A percentile compares a stretch with the other conserved stretches of the same genome.
Conservation (phyloP, 192 early-diverging fungal species). For the Allomyces arbusculus region DNA sequence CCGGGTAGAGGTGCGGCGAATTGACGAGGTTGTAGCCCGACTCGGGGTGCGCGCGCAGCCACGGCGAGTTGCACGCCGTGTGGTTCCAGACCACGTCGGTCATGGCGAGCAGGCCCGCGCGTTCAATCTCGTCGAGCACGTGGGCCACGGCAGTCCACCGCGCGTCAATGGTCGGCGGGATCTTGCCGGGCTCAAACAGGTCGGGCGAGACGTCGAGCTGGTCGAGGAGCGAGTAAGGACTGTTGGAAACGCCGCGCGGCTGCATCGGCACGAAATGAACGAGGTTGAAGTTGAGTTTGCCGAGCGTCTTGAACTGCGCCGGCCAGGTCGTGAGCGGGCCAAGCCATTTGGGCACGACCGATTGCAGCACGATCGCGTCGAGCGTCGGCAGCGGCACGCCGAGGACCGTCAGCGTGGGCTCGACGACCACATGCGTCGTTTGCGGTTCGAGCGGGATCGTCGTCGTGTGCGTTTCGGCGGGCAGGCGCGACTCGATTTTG, state of each 20-base stretch:
- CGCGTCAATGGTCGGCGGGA: conserved; percentile 23
- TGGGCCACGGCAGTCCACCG: conserved; percentile 36
- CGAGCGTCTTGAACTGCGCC: conserved; percentile 41
- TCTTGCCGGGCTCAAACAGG: conserved; percentile 42
- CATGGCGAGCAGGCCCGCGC: conserved; percentile 50
- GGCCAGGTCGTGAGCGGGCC: conserved; percentile 62
- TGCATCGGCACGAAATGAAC: conserved; percentile 93
- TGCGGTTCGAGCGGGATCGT: conserved; percentile 3
- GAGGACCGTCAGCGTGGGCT: conserved; percentile 45
- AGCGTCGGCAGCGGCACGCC: conserved; percentile 36
- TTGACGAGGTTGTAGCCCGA: conserved; percentile 89
- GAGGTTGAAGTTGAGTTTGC: conserved; percentile 85
- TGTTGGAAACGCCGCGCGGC: conserved; percentile 74
- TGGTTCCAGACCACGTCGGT: conserved; percentile 99
- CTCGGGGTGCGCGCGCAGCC: conserved; percentile 89
- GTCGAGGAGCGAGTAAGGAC: conserved; percentile 92
- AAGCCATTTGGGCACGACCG: conserved; percentile 94
- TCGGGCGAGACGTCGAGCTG: conserved; percentile 78
- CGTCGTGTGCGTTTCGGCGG: neutral
- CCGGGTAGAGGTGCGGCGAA: conserved; percentile 76
- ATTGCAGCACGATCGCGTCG: conserved; percentile 74
- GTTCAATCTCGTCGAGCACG: conserved; percentile 29
- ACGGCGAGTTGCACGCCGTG: conserved; percentile 80
- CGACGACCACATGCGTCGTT: conserved; percentile 59
- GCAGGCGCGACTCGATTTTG: neutral